A percentile compares a stretch with the other conserved stretches of the same genome.
phyloP scores from a whole-genome alignment of 1,139 yeast genomes.

The Hansenula sp. region DNA sequence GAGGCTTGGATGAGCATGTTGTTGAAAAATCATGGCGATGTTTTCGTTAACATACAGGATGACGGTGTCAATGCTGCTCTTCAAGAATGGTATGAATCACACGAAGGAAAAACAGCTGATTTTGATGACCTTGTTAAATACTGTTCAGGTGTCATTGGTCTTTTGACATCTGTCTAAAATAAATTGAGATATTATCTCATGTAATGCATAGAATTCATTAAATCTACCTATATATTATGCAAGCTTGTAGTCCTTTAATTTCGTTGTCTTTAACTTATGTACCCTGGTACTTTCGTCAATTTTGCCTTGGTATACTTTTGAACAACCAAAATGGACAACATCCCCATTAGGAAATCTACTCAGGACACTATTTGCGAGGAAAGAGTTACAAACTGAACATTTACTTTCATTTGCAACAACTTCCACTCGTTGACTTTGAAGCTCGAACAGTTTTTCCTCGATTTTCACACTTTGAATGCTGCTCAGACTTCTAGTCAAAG shows the following conservation, averaged over 20 bases:
- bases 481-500: conserved; percentile 30
- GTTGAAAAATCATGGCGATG: conserved; percentile 79
- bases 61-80: conserved; percentile 43
- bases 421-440: conserved; percentile 5
- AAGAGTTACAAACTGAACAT: conserved; percentile 60
- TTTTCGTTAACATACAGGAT: conserved; percentile 46
- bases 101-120: conserved; percentile 38
- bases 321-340: conserved; percentile 72
- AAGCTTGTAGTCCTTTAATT: conserved; percentile 11
- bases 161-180: conserved; percentile 36
- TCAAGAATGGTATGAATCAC: conserved; percentile 44
- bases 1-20: conserved; percentile 78
- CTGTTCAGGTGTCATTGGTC: conserved; percentile 77
- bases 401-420: conserved; percentile 10
- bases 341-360: conserved; percentile 40
- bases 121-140: conserved; percentile 73
- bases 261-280: conserved; percentile 12
- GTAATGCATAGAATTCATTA: too few relatives aligned
- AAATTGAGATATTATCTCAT: conserved; percentile 17
- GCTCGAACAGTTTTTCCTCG: conserved; percentile 33
- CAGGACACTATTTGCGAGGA: conserved; percentile 61
- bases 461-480: conserved; percentile 34
- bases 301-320: conserved; percentile 12
- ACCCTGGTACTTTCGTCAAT: not conserved
- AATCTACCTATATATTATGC: conserved; percentile 1